Base-by-base conservation (phyloP, 2,329 filamentous ascomycete genomes). In the Penicillium polonicum region DNA sequence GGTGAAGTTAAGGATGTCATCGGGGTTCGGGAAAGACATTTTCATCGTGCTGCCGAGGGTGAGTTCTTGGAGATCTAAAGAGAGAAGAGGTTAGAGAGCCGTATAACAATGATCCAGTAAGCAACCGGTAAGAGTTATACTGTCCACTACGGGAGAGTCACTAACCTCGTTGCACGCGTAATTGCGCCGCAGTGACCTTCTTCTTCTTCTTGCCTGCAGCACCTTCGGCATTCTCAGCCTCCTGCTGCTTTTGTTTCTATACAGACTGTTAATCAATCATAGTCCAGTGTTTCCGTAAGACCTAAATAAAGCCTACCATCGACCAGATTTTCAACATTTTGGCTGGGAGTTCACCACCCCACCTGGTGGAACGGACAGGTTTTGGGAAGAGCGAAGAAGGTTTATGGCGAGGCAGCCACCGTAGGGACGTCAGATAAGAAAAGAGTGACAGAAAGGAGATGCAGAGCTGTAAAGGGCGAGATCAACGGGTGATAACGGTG, bases 311-410 rank as follows among this genome's bases (percentile, higher is more conserved):
- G 29, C 39, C 83, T 82, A 95, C 92, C 93, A 97, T 96, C 70
- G 92, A 96, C 94, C 93, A 97, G 82, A 97, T 97, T 82, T 97
- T 97, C 83, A 97, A 84, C 94, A 97, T 97, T 73, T 81, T 92
- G 80, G 49, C 45, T 54, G 65, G 8, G 69, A 61, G 64, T 61
- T 61, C 59, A 65, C 61, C 64, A 59, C 63, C 62, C 60, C 59
- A 60, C 60, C 58, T 58, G 56, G 60, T 57, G 57, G 54, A 50
- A 57, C 23, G 19, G 36, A 33, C 48, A 31, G 43, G 35, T 36
- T 42, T 55, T 51, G 5, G 42, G 27, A 12, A n/a, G 39, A 27
- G 10, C 17, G 17, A 17, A 44, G 42, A 27, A 23, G 19, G 10
- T 23, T 17, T 17, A n/a, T 29, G 17, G 19, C 3, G 10, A 23